Evolutionary conservation across 2,329 filamentous ascomycete species (phyloP), one percentile per base, ranked within the genome.

Genomic region (Colletotrichum phormii): DNA sequence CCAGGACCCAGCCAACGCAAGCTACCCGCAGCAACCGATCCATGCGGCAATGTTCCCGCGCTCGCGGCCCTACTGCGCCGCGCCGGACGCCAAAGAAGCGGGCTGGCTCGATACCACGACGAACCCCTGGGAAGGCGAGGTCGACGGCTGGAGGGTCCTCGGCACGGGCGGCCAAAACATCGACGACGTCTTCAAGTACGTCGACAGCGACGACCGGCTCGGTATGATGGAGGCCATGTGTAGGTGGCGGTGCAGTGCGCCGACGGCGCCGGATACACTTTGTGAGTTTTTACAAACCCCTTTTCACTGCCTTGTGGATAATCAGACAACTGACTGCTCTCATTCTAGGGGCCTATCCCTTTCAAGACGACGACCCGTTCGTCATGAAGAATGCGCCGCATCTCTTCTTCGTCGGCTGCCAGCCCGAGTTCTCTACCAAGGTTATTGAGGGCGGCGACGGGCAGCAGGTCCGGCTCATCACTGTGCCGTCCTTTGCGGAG

Each of bases 171-270:
- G 97, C 0, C 97, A 99, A 84, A 97, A 97, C 65, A 89, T 99
- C 3, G 94, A 97, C 77, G 97, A 99, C 81, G 90, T 98, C 3
- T 94, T 95, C 82, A 97, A 96, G 81, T 99, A 99, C 79, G 89
- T 98, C 31, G 91, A 93, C 70, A 92, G 90, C 46, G 90, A 95
- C 54, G 91, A 95, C 76, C 86, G 95, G 24, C 80, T 98, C 31
- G 92, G 92, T 59, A 94, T 98, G 89, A 97, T 98, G 93, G 97
- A 98, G 82, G 92, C 92, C 70, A 97, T 97, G 90, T 91, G 97
- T 76, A 89, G 95, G 72, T 99, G 97, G 97, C 89, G 97, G 74
- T 94, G 95, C 79, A 91, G 91, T 76, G 97, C 97, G 5, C 97
- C 97, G 1, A 99, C 97, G 0, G 97, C 97, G 1, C 97, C 97